These are phyloP conservation scores for Mollisia scopiformis DNA, from an alignment of 2,329 filamentous ascomycete genomes.

Conservation along the genomic window DNA sequence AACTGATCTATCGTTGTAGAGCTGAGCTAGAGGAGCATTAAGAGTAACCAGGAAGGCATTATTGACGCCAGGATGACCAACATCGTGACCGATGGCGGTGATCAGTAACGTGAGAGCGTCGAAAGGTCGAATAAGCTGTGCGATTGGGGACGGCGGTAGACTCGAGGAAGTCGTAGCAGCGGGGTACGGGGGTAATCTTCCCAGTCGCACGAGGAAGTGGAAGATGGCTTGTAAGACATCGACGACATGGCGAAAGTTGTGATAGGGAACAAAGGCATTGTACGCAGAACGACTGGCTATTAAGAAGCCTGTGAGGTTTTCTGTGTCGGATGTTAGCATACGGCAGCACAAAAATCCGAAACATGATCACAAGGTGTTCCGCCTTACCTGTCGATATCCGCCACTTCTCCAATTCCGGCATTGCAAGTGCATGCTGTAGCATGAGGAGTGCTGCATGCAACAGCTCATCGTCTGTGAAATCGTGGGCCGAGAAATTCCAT, in stretches of 20 bases:
- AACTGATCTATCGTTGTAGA: conserved; percentile 97
- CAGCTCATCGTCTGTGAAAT: conserved; percentile 88
- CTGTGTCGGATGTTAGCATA: conserved; percentile 54
- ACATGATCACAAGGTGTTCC: conserved; percentile 27
- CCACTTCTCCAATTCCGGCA: conserved; percentile 83
- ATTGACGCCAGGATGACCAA: conserved; percentile 96
- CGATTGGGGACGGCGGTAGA: conserved; percentile 61
- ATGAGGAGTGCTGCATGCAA: conserved; percentile 84
- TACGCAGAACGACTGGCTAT: conserved; percentile 92
- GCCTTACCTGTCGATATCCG: conserved; percentile 73
- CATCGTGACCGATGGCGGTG: conserved; percentile 96
- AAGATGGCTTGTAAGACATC: conserved; percentile 95
- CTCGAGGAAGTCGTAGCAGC: conserved; percentile 19
- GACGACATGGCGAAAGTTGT: conserved; percentile 97
- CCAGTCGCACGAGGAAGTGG: conserved; percentile 82
- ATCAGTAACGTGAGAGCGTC: conserved; percentile 89
- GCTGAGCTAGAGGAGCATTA: conserved; percentile 88
- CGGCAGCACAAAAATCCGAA: conserved; percentile 30
- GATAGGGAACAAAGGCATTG: conserved; percentile 94
- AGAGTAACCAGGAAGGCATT: conserved; percentile 93
- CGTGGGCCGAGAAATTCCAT: conserved; percentile 90
- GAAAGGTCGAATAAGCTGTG: conserved; percentile 77
- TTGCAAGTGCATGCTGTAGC: conserved; percentile 82
- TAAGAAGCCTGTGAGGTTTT: conserved; percentile 82
- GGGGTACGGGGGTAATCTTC: conserved; percentile 72